Evolutionary conservation across 441 rosid genomes (phyloP).

Genomic region (Adansonia gregorii): DNA sequence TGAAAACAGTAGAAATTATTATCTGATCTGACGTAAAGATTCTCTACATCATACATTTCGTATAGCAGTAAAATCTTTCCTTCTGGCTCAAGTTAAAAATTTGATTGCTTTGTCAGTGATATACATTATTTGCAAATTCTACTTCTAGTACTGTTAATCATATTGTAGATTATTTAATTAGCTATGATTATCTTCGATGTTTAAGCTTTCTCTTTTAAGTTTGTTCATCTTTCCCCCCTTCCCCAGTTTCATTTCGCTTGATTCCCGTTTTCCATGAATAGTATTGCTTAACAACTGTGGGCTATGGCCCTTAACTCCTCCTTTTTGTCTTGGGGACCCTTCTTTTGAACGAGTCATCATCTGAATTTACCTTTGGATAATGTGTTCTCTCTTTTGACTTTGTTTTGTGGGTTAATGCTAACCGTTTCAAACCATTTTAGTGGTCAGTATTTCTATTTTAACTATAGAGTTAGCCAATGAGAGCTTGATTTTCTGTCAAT

Average conservation of each 20-base stretch:
- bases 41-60: not conserved
- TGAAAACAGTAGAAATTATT: constrained; percentile 29
- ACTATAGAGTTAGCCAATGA: not conserved
- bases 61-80: not conserved
- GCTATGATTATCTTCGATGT: not conserved
- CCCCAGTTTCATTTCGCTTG: not conserved
- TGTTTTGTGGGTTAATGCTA: not conserved
- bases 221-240: not conserved
- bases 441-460: constrained; percentile 1
- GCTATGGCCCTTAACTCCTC: constrained; percentile 2
- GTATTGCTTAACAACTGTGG: constrained; percentile 8
- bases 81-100: not conserved
- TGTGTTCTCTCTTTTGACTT: not conserved
- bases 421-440: not conserved
- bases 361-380: not conserved
- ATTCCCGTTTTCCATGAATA: not conserved
- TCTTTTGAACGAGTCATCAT: not conserved
- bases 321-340: constrained; percentile 4
- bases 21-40: constrained; percentile 36
- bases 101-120: not conserved
- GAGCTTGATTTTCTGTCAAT: constrained; percentile 14
- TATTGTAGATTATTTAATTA: not conserved
- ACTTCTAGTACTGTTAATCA: not conserved
- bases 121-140: not conserved
- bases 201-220: not conserved